A percentile compares a stretch with the other conserved stretches of the same genome.
These are phyloP conservation scores for Crithidia acanthocephali DNA, from an alignment of 208 protist species.

Conservation along the genomic window DNA sequence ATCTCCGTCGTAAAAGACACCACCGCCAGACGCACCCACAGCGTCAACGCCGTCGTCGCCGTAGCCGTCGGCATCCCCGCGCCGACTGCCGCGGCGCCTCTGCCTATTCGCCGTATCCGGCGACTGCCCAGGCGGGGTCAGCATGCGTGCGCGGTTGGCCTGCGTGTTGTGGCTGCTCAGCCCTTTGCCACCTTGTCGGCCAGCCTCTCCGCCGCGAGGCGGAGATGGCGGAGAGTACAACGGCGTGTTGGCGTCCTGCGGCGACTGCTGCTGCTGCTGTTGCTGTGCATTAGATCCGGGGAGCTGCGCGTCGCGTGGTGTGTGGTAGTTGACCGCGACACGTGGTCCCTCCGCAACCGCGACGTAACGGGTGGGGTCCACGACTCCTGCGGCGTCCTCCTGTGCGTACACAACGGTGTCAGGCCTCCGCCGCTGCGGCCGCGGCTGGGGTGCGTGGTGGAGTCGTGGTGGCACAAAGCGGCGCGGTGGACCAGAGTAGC, in stretches of 20 bases:
- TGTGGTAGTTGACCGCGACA: neutral
- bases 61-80: neutral
- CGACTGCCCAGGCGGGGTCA: conserved; percentile 7
- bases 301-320: conserved; percentile 1
- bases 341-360: neutral
- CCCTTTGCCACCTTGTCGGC: neutral
- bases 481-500: neutral
- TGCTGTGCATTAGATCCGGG: neutral
- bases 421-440: neutral
- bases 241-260: conserved; percentile 8
- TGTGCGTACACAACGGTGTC: neutral
- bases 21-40: too few relatives aligned
- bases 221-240: conserved; percentile 17
- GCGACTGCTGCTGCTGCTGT: neutral
- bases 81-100: neutral
- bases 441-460: neutral
- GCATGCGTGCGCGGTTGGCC: neutral
- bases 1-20: neutral
- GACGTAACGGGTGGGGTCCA: too few relatives aligned
- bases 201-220: neutral
- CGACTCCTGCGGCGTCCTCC: neutral
- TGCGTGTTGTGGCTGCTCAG: neutral
- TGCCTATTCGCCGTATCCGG: neutral
- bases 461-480: conserved; percentile 5
- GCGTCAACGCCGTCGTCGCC: neutral